Percentiles rank a stretch among this genome's conserved stretches.
Evolutionary conservation across 108 stramenopile species (phyloP).

Genomic region (Pseudonitzschia delicatissima): DNA sequence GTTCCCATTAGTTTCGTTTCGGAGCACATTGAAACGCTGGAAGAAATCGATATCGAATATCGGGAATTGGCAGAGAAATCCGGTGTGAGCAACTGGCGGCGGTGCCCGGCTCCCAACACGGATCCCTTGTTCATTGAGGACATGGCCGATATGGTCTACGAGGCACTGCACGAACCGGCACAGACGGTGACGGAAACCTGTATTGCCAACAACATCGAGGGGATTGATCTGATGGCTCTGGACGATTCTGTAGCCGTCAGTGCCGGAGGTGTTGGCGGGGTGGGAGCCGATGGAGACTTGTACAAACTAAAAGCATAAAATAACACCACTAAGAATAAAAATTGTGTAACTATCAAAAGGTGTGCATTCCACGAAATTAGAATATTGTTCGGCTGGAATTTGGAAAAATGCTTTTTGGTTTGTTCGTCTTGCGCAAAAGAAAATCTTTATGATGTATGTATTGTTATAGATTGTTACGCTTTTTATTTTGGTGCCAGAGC

Average conservation of each 20-base stretch:
- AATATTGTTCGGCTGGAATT: no score
- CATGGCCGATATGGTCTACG: slow-evolving; percentile 94
- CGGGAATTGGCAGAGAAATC: slow-evolving; percentile 93
- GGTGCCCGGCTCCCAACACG: slow-evolving; percentile 95
- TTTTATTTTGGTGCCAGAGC: slow-evolving; percentile 56
- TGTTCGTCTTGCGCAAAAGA: no score
- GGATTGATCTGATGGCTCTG: slow-evolving; percentile 56
- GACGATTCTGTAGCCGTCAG: slow-evolving; percentile 41
- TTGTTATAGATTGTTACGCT: no score
- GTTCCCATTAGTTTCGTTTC: slow-evolving; percentile 98
- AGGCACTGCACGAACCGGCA: slow-evolving; percentile 75
- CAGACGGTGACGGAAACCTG: slow-evolving; percentile 84
- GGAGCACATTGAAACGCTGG: slow-evolving; percentile 99
- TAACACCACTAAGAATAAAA: no score
- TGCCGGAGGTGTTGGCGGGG: slow-evolving; percentile 69
- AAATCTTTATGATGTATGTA: no score
- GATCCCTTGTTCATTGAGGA: slow-evolving; percentile 90
- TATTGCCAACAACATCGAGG: slow-evolving; percentile 81
- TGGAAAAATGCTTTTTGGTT: no score
- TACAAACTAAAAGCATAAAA: slow-evolving; percentile 15
- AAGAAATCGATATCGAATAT: slow-evolving; percentile 99
- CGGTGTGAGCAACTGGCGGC: slow-evolving; percentile 88
- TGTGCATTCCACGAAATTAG: no score
- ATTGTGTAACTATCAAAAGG: no score
- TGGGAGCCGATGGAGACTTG: slow-evolving; percentile 62